These are phyloP conservation scores for Fusarium proliferatum DNA, from an alignment of 2,329 filamentous ascomycete genomes.

Conservation along the genomic window DNA sequence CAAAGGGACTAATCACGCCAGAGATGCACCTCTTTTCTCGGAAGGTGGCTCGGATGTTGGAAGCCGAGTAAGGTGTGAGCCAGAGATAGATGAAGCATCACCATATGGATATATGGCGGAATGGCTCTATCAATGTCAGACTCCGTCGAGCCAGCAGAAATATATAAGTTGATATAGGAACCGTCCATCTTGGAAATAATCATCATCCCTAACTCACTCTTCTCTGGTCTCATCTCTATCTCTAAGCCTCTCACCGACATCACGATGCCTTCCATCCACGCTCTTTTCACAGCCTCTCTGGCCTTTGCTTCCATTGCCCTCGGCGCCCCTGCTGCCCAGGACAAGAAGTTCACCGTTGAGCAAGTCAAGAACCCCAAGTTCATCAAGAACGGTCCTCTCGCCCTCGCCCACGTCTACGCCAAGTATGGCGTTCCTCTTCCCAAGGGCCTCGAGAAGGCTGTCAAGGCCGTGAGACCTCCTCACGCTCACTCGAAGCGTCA, in stretches of 20 bases:
- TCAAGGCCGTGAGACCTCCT: constrained; percentile 34
- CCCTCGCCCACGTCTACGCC: constrained; percentile 49
- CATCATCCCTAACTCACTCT: constrained; percentile 1
- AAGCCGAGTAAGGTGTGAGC: constrained; percentile 14
- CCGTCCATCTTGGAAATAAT: neutral
- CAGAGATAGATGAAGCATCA: constrained; percentile 6
- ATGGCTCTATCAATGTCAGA: neutral
- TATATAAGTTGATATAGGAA: neutral
- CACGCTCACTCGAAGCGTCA: constrained; percentile 37
- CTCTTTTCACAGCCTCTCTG: constrained; percentile 33
- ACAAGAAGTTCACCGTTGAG: constrained; percentile 45
- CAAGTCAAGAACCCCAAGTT: constrained; percentile 53
- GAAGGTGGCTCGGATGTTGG: constrained; percentile 18
- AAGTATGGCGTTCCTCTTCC: constrained; percentile 53
- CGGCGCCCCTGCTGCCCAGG: constrained; percentile 25
- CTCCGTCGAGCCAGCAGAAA: too few species aligned
- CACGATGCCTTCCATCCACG: constrained; percentile 24
- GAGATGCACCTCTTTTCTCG: constrained; percentile 1
- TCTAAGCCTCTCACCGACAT: neutral
- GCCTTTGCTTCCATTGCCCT: constrained; percentile 35
- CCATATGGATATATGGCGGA: neutral
- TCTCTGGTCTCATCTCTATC: neutral
- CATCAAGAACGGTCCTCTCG: constrained; percentile 48
- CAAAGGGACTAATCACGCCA: constrained; percentile 1
- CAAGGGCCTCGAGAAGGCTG: constrained; percentile 42